Conservation (phyloP, 2,329 filamentous ascomycete genomes). For the Claviceps purpurea region DNA sequence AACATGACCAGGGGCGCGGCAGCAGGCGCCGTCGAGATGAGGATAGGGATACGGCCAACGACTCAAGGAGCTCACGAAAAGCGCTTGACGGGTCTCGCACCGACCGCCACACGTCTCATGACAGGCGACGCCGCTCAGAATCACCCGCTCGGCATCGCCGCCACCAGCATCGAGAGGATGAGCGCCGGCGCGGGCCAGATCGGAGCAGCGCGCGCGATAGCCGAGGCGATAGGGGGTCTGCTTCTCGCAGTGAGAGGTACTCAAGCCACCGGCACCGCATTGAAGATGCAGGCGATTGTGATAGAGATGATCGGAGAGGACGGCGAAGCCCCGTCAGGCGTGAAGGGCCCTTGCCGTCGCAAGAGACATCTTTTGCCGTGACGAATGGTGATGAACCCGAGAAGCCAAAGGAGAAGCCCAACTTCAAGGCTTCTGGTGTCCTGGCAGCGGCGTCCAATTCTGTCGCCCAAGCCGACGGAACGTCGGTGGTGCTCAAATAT, state of each 20-base stretch:
- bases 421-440: conserved; percentile 66
- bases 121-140: conserved; percentile 20
- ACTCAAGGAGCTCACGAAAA: conserved; percentile 10
- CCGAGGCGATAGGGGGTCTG: conserved; percentile 12
- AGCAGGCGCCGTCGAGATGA: conserved; percentile 5
- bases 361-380: conserved; percentile 45
- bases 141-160: conserved; percentile 8
- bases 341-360: conserved; percentile 43
- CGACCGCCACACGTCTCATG: conserved; percentile 17
- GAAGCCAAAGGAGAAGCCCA: conserved; percentile 72
- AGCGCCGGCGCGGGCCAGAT: conserved; percentile 12
- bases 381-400: conserved; percentile 32
- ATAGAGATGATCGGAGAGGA: conserved; percentile 6
- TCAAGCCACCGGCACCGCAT: conserved; percentile 13
- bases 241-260: conserved; percentile 20
- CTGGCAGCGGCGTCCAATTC: conserved; percentile 81
- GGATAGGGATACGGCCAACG: conserved; percentile 7
- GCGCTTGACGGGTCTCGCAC: conserved; percentile 12
- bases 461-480: conserved; percentile 56
- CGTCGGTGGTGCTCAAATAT: conserved; percentile 77
- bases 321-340: conserved; percentile 14
- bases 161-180: conserved; percentile 10
- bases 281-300: conserved; percentile 10
- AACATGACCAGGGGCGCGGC: conserved; percentile 9
- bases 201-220: conserved; percentile 9